Percentiles rank a stretch among this genome's conserved stretches.
phyloP scores from a whole-genome alignment of 768 basidiomycete genomes.

The Polyporus arcularius region DNA sequence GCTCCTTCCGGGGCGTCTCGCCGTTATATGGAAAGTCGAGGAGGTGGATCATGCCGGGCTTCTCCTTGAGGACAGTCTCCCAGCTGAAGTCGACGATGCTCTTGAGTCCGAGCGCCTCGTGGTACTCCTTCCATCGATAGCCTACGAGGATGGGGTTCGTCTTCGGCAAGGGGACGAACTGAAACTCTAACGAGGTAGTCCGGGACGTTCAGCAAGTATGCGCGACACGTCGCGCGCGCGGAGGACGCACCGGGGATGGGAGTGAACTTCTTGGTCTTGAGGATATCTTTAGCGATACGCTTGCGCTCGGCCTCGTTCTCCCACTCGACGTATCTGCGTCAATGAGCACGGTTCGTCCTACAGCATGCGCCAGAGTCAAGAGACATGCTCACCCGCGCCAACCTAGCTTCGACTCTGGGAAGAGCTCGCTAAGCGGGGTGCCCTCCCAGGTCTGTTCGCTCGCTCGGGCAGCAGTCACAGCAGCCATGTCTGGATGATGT shows the following conservation, averaged over 20 bases:
- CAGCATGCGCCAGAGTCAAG: background rate
- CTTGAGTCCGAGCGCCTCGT: constrained; percentile 48
- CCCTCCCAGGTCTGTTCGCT: constrained; percentile 9
- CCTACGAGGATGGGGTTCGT: constrained; percentile 54
- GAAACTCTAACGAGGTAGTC: constrained; percentile 39
- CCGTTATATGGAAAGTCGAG: constrained; percentile 60
- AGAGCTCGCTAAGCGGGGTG: constrained; percentile 18
- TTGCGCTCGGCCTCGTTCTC: constrained; percentile 48
- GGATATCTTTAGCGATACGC: constrained; percentile 39
- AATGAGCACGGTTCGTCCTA: no score
- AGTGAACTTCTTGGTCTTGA: constrained; percentile 41
- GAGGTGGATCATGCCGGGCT: constrained; percentile 50
- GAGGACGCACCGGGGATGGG: constrained; percentile 38
- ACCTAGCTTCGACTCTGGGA: constrained; percentile 21
- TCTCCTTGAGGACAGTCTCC: constrained; percentile 52
- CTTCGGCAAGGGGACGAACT: constrained; percentile 47
- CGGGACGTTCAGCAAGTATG: background rate
- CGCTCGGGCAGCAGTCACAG: background rate
- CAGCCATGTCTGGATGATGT: background rate
- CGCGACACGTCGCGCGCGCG: background rate
- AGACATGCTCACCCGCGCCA: constrained; percentile 18
- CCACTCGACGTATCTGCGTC: constrained; percentile 49
- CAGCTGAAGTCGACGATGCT: constrained; percentile 52
- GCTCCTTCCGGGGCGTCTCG: constrained; percentile 46
- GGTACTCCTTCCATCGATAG: constrained; percentile 55